phyloP scores from a whole-genome alignment of 768 basidiomycete species.

The Tylopilus sp. region DNA sequence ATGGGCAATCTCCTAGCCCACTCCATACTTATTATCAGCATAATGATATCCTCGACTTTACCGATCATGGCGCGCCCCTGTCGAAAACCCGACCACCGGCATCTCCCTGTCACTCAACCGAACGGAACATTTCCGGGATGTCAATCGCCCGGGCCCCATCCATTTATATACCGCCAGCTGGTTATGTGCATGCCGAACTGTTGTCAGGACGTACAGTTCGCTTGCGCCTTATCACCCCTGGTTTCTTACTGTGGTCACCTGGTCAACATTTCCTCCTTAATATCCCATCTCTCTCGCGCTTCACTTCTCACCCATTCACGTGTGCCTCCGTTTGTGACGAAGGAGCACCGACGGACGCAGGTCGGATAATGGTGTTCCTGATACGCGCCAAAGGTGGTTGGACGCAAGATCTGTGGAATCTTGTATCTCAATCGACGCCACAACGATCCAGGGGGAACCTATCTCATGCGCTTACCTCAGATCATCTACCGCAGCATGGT shows the following conservation, averaged over 20 bases:
- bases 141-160: background rate
- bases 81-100: background rate
- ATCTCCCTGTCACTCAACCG: background rate
- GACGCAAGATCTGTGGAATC: slow-evolving; percentile 63
- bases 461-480: background rate
- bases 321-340: slow-evolving; percentile 57
- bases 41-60: slow-evolving; percentile 1
- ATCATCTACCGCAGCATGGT: slow-evolving; percentile 39
- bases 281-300: slow-evolving; percentile 58
- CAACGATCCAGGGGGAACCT: slow-evolving; percentile 32
- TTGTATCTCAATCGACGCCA: slow-evolving; percentile 38
- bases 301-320: slow-evolving; percentile 73
- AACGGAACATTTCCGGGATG: background rate
- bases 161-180: slow-evolving; percentile 52
- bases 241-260: slow-evolving; percentile 61
- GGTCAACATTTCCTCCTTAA: slow-evolving; percentile 77
- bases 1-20: slow-evolving; percentile 22
- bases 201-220: slow-evolving; percentile 70
- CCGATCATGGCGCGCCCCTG: background rate
- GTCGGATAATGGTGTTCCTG: slow-evolving; percentile 58
- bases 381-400: slow-evolving; percentile 69
- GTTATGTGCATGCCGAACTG: slow-evolving; percentile 65
- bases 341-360: slow-evolving; percentile 40
- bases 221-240: slow-evolving; percentile 56
- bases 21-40: slow-evolving; percentile 21